phyloP scores from a whole-genome alignment of 805 yeast species.

The Pichia rugopelliculosa region DNA sequence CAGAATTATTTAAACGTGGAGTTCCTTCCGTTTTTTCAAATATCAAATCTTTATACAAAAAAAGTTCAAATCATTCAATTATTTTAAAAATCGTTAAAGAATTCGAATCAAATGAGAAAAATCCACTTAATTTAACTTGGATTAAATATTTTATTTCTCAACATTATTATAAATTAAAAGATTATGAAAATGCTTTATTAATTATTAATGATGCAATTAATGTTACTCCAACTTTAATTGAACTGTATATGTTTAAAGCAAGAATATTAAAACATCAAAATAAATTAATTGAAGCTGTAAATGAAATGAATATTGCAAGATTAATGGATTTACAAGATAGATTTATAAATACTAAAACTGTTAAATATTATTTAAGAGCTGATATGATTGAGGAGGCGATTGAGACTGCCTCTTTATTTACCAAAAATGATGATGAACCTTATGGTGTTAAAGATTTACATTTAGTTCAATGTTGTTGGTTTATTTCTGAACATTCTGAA shows the following conservation, averaged over 20 bases:
- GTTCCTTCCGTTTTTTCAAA: conserved; percentile 88
- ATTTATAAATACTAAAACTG: conserved; percentile 81
- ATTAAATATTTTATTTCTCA: conserved; percentile 70
- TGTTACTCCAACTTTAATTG: conserved; percentile 81
- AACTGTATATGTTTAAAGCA: conserved; percentile 72
- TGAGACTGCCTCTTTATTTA: conserved; percentile 67
- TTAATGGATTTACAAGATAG: conserved; percentile 80
- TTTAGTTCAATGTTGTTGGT: conserved; percentile 89
- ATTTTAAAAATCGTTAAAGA: conserved; percentile 50
- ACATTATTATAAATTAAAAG: conserved; percentile 54
- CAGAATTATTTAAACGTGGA: conserved; percentile 61
- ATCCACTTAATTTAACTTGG: conserved; percentile 55
- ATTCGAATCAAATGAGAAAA: conserved; percentile 29
- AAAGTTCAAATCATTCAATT: conserved; percentile 29
- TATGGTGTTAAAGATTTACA: conserved; percentile 85
- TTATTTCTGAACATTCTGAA: conserved; percentile 76
- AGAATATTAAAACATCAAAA: conserved; percentile 69
- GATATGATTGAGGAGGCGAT: conserved; percentile 68
- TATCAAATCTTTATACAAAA: conserved; percentile 70
- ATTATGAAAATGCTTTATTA: conserved; percentile 47
- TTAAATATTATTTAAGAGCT: conserved; percentile 76
- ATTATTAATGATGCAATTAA: conserved; percentile 55
- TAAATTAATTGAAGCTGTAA: conserved; percentile 54
- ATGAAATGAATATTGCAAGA: conserved; percentile 63
- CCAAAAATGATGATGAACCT: conserved; percentile 73